Conservation (phyloP, 192 early-diverging fungal species). For the Dissophora globulifera region DNA sequence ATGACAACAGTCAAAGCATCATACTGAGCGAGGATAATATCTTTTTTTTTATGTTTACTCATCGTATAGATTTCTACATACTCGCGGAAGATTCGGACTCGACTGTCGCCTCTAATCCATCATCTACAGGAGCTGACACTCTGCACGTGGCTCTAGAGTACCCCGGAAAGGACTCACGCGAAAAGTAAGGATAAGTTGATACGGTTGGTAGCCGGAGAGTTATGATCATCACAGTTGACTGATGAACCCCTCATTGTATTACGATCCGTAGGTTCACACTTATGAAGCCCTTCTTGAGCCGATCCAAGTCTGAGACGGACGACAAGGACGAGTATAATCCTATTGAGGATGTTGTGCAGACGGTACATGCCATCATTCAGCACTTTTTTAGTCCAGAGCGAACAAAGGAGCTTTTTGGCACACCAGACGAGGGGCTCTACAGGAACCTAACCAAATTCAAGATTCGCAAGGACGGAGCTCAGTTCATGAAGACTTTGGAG, state of each 20-base stretch:
- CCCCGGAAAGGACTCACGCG: slow-evolving; percentile 52
- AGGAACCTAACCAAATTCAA: slow-evolving; percentile 82
- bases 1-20: too few relatives aligned
- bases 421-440: slow-evolving; percentile 71
- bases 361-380: slow-evolving; percentile 72
- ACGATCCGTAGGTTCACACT: slow-evolving; percentile 60
- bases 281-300: slow-evolving; percentile 55
- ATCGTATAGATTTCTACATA: slow-evolving; percentile 47
- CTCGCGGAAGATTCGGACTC: slow-evolving; percentile 54
- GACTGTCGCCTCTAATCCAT: slow-evolving; percentile 47
- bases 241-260: too few relatives aligned
- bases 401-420: slow-evolving; percentile 67
- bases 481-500: slow-evolving; percentile 73
- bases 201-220: too few relatives aligned
- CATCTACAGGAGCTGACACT: slow-evolving; percentile 39
- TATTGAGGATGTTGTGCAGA: slow-evolving; percentile 79
- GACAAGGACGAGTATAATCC: slow-evolving; percentile 86
- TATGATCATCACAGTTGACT: too few relatives aligned
- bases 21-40: not conserved
- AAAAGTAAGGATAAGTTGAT: slow-evolving; percentile 50
- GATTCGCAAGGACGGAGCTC: slow-evolving; percentile 72
- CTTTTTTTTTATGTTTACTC: not conserved
- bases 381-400: slow-evolving; percentile 65
- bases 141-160: slow-evolving; percentile 53
- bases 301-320: slow-evolving; percentile 56